These are phyloP conservation scores for Martensiomyces pterosporus DNA, from an alignment of 192 early-diverging fungal genomes.

Conservation along the genomic window DNA sequence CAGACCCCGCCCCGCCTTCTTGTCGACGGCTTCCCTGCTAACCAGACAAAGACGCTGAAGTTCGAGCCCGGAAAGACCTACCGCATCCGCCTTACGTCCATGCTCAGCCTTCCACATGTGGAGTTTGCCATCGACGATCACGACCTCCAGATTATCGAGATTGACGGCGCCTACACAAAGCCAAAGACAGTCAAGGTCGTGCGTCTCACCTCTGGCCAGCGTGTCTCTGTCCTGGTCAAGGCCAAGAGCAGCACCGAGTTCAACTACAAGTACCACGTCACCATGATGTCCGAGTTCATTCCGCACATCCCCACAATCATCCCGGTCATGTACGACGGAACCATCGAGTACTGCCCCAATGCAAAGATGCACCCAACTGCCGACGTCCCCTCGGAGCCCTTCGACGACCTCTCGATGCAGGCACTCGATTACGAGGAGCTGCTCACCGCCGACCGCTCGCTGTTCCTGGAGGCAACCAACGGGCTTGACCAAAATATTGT, in stretches of 20 bases:
- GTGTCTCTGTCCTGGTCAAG: conserved; percentile 72
- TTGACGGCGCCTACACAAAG: conserved; percentile 64
- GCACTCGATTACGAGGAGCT: conserved; percentile 51
- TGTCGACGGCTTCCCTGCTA: conserved; percentile 54
- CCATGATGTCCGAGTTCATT: conserved; percentile 67
- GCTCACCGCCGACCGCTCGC: conserved; percentile 41
- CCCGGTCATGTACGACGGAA: conserved; percentile 48
- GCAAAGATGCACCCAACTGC: conserved; percentile 9
- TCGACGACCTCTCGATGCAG: conserved; percentile 50
- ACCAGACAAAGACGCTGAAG: conserved; percentile 36
- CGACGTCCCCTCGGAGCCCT: conserved; percentile 18
- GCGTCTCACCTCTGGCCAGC: conserved; percentile 65
- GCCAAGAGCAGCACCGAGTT: conserved; percentile 51
- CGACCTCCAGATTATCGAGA: conserved; percentile 71
- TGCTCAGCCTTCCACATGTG: conserved; percentile 65
- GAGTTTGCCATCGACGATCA: conserved; percentile 74
- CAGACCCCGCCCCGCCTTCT: conserved; percentile 50
- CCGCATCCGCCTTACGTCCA: conserved; percentile 34
- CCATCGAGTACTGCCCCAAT: conserved; percentile 46
- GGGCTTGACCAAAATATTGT: conserved; percentile 56
- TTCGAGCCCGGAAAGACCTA: conserved; percentile 79
- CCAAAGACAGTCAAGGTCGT: conserved; percentile 56
- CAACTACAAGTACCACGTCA: conserved; percentile 71
- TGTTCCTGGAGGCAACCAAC: conserved; percentile 56
- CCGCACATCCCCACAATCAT: conserved; percentile 52